A percentile compares a stretch with the other conserved stretches of the same genome.
Conservation (phyloP, 2,329 filamentous ascomycete species). For the Trichoderma pleuroti region DNA sequence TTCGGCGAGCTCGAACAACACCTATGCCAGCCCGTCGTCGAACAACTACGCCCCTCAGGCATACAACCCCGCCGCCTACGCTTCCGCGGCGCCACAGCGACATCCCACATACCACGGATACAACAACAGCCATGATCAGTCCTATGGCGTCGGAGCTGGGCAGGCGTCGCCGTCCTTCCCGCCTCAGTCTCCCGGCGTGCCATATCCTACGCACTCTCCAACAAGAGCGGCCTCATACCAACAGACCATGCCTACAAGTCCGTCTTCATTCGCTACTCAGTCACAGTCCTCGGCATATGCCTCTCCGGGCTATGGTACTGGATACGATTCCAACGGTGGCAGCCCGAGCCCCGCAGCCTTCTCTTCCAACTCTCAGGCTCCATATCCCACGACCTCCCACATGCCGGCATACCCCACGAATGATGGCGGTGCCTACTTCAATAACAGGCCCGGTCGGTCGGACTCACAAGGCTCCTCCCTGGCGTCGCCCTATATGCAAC, state of each 20-base stretch:
- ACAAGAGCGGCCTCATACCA: conserved; percentile 39
- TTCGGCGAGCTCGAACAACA: conserved; percentile 33
- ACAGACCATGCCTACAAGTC: conserved; percentile 36
- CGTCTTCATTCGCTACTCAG: conserved; percentile 29
- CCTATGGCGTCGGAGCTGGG: conserved; percentile 25
- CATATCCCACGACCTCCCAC: conserved; percentile 51
- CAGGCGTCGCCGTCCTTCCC: conserved; percentile 33
- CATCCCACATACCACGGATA: conserved; percentile 50
- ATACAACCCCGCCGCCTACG: conserved; percentile 61
- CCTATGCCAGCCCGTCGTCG: conserved; percentile 35
- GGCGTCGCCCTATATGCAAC: conserved; percentile 42
- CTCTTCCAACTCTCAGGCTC: conserved; percentile 39
- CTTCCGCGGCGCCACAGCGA: conserved; percentile 48
- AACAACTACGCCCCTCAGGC: conserved; percentile 49
- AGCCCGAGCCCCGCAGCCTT: conserved; percentile 37
- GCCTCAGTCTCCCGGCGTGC: conserved; percentile 37
- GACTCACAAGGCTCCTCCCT: conserved; percentile 49
- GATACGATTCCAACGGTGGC: conserved; percentile 39
- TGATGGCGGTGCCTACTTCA: conserved; percentile 46
- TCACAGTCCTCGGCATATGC: conserved; percentile 36
- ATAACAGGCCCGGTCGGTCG: conserved; percentile 43
- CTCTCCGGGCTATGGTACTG: conserved; percentile 31
- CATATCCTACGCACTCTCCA: conserved; percentile 32
- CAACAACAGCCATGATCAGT: conserved; percentile 40
- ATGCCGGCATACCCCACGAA: conserved; percentile 50